phyloP scores from a whole-genome alignment of 2,329 filamentous ascomycete species.

The Teratosphaeria gauchensis region DNA sequence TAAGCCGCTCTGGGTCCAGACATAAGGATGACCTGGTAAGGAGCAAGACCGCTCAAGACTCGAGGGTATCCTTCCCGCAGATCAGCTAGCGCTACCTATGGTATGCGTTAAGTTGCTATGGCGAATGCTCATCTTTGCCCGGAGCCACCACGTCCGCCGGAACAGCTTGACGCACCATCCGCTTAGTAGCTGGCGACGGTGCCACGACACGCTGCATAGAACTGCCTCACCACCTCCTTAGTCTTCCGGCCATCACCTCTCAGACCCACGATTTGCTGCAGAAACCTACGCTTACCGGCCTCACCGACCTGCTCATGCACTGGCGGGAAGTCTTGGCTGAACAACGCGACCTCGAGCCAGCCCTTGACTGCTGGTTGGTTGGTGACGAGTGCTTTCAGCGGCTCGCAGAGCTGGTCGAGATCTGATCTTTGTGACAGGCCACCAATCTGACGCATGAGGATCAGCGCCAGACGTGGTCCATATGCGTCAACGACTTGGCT shows the following conservation, averaged over 20 bases:
- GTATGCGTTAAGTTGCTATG: not conserved
- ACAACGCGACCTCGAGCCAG: constrained; percentile 48
- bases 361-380: constrained; percentile 17
- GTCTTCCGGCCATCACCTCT: constrained; percentile 52
- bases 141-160: not conserved
- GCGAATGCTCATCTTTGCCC: not conserved
- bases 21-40: not conserved
- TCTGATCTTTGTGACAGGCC: constrained; percentile 62
- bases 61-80: not conserved
- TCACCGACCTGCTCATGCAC: constrained; percentile 43
- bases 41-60: not conserved
- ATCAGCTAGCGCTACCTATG: not conserved
- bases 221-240: constrained; percentile 59
- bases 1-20: not conserved
- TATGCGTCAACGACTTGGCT: constrained; percentile 45
- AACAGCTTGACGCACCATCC: not conserved
- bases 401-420: constrained; percentile 60
- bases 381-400: constrained; percentile 53
- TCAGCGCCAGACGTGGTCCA: constrained; percentile 50
- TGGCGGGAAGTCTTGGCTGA: constrained; percentile 37
- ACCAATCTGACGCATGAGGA: constrained; percentile 55
- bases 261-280: constrained; percentile 58
- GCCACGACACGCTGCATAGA: constrained; percentile 59
- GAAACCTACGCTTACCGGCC: constrained; percentile 53
- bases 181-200: constrained; percentile 20